These are phyloP conservation scores for Epichloe baconii DNA, from an alignment of 2,329 filamentous ascomycete genomes.

Conservation along the genomic window DNA sequence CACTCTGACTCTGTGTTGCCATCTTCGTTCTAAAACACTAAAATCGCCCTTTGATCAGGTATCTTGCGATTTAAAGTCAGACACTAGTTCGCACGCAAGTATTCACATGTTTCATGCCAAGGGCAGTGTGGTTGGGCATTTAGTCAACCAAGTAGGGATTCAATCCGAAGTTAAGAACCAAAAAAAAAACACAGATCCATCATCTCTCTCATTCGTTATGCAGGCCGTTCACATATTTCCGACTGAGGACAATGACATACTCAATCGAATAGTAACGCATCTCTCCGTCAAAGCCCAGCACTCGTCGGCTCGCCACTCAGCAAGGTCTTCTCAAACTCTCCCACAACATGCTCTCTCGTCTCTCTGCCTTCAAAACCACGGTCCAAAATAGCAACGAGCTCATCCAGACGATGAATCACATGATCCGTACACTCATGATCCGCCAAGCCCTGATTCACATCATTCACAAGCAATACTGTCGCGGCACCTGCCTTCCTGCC, in stretches of 20 bases:
- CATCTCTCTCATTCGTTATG: background rate
- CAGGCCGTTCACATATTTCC: background rate
- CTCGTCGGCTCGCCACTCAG: slow-evolving; percentile 1
- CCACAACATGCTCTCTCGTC: slow-evolving; percentile 5
- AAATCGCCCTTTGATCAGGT: too few species aligned
- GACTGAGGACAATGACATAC: too few species aligned
- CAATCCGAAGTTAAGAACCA: background rate
- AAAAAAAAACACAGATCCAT: background rate
- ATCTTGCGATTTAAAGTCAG: background rate
- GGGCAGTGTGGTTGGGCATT: background rate
- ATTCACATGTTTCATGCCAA: background rate
- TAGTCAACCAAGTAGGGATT: background rate
- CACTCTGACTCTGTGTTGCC: background rate
- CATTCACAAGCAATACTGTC: slow-evolving; percentile 77
- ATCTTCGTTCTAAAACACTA: background rate
- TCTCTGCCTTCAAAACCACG: slow-evolving; percentile 51
- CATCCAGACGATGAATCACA: slow-evolving; percentile 58
- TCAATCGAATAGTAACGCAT: background rate
- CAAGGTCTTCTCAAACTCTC: background rate
- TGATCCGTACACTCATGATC: slow-evolving; percentile 67
- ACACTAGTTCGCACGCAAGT: background rate
- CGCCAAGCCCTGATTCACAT: slow-evolving; percentile 59
- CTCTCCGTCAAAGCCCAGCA: background rate
- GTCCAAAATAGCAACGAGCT: slow-evolving; percentile 63
- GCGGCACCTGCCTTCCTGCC: slow-evolving; percentile 72